phyloP scores from a whole-genome alignment of 352 stramenopile genomes.

The Phytophthora foliorum region DNA sequence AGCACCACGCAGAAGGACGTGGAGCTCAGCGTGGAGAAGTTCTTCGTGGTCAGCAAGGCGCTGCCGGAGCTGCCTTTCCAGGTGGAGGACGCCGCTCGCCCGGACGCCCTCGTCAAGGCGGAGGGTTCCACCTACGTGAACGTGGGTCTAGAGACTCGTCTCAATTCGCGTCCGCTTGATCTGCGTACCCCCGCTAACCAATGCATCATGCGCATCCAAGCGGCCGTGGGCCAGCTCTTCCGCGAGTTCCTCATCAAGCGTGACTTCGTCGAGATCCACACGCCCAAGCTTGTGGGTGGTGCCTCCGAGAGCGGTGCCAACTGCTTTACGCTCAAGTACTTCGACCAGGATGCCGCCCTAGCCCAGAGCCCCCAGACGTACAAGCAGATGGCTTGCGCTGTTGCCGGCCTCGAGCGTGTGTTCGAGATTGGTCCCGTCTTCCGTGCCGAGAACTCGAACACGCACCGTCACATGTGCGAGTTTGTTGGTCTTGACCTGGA shows the following conservation, averaged over 20 bases:
- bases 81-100: slow-evolving; percentile 95
- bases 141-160: slow-evolving; percentile 92
- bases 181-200: slow-evolving; percentile 98
- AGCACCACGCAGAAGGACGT: slow-evolving; percentile 96
- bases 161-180: slow-evolving; percentile 98
- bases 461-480: slow-evolving; percentile 99
- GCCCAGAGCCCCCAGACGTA: slow-evolving; percentile 98
- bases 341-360: slow-evolving; percentile 97
- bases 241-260: slow-evolving; percentile 96
- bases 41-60: slow-evolving; percentile 97
- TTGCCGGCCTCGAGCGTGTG: slow-evolving; percentile 98
- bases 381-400: slow-evolving; percentile 99
- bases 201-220: slow-evolving; percentile 98
- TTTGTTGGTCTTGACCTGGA: slow-evolving; percentile 99
- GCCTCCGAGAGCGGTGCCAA: slow-evolving; percentile 98
- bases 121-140: slow-evolving; percentile 88
- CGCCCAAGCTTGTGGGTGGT: slow-evolving; percentile 98
- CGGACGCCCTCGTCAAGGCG: slow-evolving; percentile 87
- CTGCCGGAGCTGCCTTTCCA: slow-evolving; percentile 93
- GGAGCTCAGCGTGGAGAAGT: slow-evolving; percentile 95
- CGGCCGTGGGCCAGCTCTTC: slow-evolving; percentile 97
- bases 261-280: slow-evolving; percentile 99
- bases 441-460: slow-evolving; percentile 99
- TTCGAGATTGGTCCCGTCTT: slow-evolving; percentile 99
- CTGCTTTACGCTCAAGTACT: slow-evolving; percentile 99